Evolutionary conservation across 371 early-diverging fungal genomes (phyloP).

Genomic region (Syncephalastrum contaminatum): DNA sequence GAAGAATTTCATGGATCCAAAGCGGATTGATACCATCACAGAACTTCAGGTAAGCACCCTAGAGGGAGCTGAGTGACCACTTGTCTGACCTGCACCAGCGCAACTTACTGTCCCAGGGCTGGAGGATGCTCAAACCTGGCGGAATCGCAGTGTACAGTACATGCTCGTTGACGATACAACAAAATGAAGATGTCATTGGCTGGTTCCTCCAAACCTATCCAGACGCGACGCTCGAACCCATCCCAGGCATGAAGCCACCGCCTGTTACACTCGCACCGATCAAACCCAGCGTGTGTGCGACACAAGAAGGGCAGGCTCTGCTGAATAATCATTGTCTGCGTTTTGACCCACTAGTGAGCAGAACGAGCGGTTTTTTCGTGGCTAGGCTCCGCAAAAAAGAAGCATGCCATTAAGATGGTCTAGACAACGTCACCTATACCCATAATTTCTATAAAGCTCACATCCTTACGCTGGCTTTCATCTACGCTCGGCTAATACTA

Average conservation of each 20-base stretch:
- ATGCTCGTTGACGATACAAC: conserved; percentile 73
- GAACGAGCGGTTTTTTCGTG: conserved; percentile 76
- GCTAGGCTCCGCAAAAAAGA: conserved; percentile 61
- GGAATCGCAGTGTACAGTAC: conserved; percentile 89
- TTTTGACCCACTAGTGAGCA: conserved; percentile 65
- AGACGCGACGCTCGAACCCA: conserved; percentile 53
- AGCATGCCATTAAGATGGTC: not conserved
- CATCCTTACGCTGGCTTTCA: no score
- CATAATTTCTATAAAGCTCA: no score
- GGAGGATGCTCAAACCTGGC: conserved; percentile 28
- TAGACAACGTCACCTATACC: no score
- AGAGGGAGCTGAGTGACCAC: no score
- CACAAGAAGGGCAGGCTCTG: conserved; percentile 39
- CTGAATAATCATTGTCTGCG: conserved; percentile 45
- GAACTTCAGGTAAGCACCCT: conserved; percentile 42
- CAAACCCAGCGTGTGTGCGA: conserved; percentile 43
- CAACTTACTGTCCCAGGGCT: conserved; percentile 35
- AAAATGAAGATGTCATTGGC: conserved; percentile 82
- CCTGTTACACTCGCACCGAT: conserved; percentile 32
- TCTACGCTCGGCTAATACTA: no score
- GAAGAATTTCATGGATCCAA: conserved; percentile 64
- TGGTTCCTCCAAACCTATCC: conserved; percentile 62
- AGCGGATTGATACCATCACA: conserved; percentile 47
- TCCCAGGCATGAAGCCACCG: conserved; percentile 32
- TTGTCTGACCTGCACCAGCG: conserved; percentile 34